Evolutionary conservation across 345 rosid species (phyloP), one percentile per base, ranked within the genome.

Genomic region (Gossypium rotundifolium): DNA sequence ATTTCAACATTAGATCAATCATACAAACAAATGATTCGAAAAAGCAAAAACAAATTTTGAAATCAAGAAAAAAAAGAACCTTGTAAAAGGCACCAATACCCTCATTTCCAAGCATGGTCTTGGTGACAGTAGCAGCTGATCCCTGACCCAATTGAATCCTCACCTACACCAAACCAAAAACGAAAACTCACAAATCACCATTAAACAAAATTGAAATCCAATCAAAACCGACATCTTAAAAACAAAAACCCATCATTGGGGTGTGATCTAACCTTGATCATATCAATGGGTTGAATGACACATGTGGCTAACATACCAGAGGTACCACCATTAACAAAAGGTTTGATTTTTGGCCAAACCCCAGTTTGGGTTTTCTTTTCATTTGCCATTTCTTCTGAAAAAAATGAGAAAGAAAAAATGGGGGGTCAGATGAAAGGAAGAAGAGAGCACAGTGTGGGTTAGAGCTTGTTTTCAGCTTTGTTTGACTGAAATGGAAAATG

Each of bases 251-350:
- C n/a, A 51, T 9, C 72, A 49, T 52, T 46, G 66, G 16, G 54
- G 18, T 3, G 69, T 38, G 13, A 13, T 13, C 10, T 12, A 67
- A 95, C 99, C 99, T 95, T 95, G 81, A 95, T 76, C 99, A 95
- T 95, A 51, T 95, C 99, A 79, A 95, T 83, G 52, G 99, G 99
- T 77, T 95, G 99, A 82, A 95, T 88, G 80, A 91, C 98, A 81
- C 98, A 91, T 79, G 99, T 95, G 25, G 99, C 99, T 62, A 93
- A 96, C 99, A 95, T 95, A 45, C 99, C 99, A 51, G 99, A 91
- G 66, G 89, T 80, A 38, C 99, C 99, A 3, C 99, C 99, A 84
- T 95, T 95, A 73, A 86, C 92, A 79, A 95, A 95, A 9, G 99
- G 99, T 86, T 91, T 93, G 13, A 91, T 80, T n/a, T 90, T 79